These are phyloP conservation scores for Helotiales sp. DNA, from an alignment of 2,329 filamentous ascomycete genomes.

Conservation along the genomic window DNA sequence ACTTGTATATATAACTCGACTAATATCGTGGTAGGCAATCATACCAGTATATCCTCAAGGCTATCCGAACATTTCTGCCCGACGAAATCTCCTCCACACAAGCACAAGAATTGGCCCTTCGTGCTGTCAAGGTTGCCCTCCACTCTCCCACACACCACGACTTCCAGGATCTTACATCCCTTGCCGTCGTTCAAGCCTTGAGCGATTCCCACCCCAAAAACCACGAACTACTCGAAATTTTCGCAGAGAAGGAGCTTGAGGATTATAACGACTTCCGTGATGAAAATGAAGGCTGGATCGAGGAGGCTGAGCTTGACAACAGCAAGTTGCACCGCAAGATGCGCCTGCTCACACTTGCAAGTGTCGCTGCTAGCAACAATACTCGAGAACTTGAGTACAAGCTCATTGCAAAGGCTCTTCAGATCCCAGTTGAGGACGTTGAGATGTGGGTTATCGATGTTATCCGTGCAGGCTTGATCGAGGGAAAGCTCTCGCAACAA, in stretches of 20 bases:
- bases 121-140: conserved; percentile 67
- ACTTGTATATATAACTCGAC: not conserved
- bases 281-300: conserved; percentile 83
- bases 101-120: conserved; percentile 62
- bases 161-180: conserved; percentile 69
- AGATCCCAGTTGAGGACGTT: conserved; percentile 80
- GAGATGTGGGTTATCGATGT: conserved; percentile 99
- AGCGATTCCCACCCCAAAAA: conserved; percentile 80
- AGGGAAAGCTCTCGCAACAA: conserved; percentile 93
- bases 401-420: conserved; percentile 79
- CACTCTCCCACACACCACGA: conserved; percentile 67
- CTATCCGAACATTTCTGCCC: conserved; percentile 59
- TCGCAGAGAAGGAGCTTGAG: conserved; percentile 90
- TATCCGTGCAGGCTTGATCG: conserved; percentile 91
- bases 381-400: conserved; percentile 87
- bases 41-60: conserved; percentile 67
- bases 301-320: conserved; percentile 71
- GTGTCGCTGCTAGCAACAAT: conserved; percentile 78
- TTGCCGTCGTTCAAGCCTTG: conserved; percentile 81
- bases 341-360: conserved; percentile 89
- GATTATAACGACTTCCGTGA: conserved; percentile 95
- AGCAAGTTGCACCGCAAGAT: conserved; percentile 88
- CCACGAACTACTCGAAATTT: conserved; percentile 92
- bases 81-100: conserved; percentile 58
- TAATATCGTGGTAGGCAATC: conserved; percentile 47